Conservation (phyloP, 2,329 filamentous ascomycete genomes). For the Sporothrix luriei region DNA sequence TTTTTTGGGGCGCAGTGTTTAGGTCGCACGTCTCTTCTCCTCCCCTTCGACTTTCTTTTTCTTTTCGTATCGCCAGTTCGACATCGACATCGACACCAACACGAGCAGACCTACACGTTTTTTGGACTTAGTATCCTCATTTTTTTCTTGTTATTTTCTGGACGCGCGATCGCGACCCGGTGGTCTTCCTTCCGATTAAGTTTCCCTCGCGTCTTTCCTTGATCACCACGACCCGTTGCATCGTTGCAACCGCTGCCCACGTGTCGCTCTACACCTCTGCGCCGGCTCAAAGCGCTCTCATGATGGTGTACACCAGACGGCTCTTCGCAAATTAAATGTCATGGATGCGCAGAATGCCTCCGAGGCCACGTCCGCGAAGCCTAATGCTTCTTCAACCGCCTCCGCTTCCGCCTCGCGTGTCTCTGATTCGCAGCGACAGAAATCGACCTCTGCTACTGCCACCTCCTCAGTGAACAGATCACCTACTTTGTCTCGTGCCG, state of each 20-base stretch:
- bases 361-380: conserved; percentile 64
- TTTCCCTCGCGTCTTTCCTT: background rate
- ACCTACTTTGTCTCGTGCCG: conserved; percentile 31
- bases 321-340: conserved; percentile 61
- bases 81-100: conserved; percentile 11
- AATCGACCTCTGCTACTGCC: conserved; percentile 39
- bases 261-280: conserved; percentile 30
- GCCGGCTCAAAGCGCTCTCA: conserved; percentile 54
- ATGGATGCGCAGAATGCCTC: conserved; percentile 71
- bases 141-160: background rate
- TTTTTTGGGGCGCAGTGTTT: conserved; percentile 17
- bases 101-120: background rate
- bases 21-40: conserved; percentile 6
- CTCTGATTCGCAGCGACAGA: conserved; percentile 44
- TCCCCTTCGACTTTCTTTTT: background rate
- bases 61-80: conserved; percentile 6
- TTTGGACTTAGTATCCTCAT: background rate
- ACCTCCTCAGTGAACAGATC: conserved; percentile 39
- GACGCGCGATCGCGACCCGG: conserved; percentile 1
- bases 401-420: conserved; percentile 40
- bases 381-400: conserved; percentile 54
- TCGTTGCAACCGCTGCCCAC: conserved; percentile 11
- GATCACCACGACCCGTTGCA: background rate
- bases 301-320: conserved; percentile 60
- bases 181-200: background rate